Evolutionary conservation across 352 stramenopile genomes (phyloP), one percentile per base, ranked within the genome.

Genomic region (Pythium coloratum): DNA sequence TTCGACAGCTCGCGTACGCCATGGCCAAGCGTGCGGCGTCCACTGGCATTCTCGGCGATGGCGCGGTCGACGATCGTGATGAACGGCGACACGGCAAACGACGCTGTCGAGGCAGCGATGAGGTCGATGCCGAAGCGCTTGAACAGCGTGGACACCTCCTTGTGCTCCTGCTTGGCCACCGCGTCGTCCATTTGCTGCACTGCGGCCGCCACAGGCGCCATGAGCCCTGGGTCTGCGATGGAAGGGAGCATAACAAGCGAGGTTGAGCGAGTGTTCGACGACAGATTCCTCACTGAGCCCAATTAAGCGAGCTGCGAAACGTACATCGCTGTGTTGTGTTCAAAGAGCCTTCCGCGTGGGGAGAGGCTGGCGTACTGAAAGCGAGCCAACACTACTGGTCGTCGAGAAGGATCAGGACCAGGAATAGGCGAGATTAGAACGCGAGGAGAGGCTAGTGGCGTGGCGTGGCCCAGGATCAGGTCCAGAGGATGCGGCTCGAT

Each of bases 31-130:
- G 69, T 71, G 44, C 75, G 73, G 13, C 59, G 55, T 20, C 78
- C 78, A 53, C 66, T 76, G 34, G 76, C 76, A 56, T 87, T 87
- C 50, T 83, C 76, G 20, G 84, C 77, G 60, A 87, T 80, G 14
- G 76, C 77, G 20, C 78, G 77, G 59, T 87, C 78, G 24, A 87
- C 66, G 47, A 82, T 72, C 2, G 76, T 82, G 51, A 84, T 82
- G 51, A 81, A 79, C 1, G 75, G 75, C 26, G 75, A 76, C 2
- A 81, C 75, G 26, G 62, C 70, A 47, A 81, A 76, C 14, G 75
- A 81, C 20, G 75, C 70, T 18, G 59, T 20, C 12, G 63, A 54
- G 9, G 75, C 75, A 26, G 75, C 64, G 12, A 55, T 60, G 26
- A 76, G 14, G 32, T 81, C 75, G 16, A 71, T 49, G 16, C 60